phyloP scores from a whole-genome alignment of 257 asterid species.

The Solanum microdontum region DNA sequence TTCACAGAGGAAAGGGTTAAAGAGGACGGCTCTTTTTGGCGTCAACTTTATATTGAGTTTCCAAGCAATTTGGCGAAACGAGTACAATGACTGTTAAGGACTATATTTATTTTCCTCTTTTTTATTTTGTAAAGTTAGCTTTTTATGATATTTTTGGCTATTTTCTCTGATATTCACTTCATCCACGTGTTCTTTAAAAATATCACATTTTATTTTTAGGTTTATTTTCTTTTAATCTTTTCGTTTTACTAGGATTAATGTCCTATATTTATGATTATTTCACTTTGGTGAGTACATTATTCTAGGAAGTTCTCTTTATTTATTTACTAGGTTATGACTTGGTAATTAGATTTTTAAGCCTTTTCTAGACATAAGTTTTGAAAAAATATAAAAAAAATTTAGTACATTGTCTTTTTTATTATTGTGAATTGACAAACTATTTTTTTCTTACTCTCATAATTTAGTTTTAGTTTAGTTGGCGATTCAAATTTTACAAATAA shows the following conservation, averaged over 20 bases:
- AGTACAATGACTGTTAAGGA: not conserved
- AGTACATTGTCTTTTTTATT: not conserved
- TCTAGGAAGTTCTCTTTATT: not conserved
- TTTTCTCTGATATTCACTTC: conserved; percentile 10
- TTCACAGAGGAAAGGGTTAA: conserved; percentile 28
- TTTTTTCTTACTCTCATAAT: not conserved
- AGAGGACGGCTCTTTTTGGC: conserved; percentile 33
- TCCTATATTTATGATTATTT: not conserved
- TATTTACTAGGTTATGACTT: not conserved
- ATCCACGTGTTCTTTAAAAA: conserved; percentile 28
- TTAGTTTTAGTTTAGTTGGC: not conserved
- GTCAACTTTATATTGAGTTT: conserved; percentile 35
- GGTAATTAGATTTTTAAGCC: not conserved
- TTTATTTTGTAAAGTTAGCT: not conserved
- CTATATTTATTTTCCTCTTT: not conserved
- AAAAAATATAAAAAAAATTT: not conserved
- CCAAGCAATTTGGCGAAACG: conserved; percentile 39
- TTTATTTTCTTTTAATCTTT: not conserved
- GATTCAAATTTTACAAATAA: not conserved
- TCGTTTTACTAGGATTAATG: not conserved
- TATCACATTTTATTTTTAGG: not conserved
- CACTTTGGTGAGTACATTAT: not conserved
- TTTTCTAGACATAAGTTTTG: too few relatives aligned
- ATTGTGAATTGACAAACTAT: not conserved
- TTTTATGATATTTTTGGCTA: not conserved